phyloP scores from a whole-genome alignment of 2,329 filamentous ascomycete species.

The Aspergillus tamarii region DNA sequence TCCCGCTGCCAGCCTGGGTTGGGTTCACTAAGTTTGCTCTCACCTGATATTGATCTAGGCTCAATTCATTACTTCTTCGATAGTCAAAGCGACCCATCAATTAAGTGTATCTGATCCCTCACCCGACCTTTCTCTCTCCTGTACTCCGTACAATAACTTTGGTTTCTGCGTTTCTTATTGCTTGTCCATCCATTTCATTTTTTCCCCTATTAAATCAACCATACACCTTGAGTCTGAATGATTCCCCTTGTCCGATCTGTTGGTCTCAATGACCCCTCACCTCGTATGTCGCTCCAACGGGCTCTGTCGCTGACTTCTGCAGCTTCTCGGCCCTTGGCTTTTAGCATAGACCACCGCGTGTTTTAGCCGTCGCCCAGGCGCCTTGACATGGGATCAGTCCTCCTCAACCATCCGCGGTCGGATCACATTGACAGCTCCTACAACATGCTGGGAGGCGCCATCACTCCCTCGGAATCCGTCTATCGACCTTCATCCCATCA shows the following conservation, averaged over 20 bases:
- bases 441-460: constrained; percentile 64
- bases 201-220: background rate
- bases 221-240: background rate
- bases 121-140: background rate
- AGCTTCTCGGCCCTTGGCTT: constrained; percentile 14
- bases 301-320: constrained; percentile 19
- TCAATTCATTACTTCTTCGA: background rate
- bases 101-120: background rate
- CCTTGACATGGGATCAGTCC: constrained; percentile 64
- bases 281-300: constrained; percentile 7
- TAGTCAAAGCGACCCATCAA: background rate
- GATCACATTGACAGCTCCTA: constrained; percentile 71
- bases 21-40: constrained; percentile 11
- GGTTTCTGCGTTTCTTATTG: background rate
- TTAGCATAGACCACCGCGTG: constrained; percentile 14
- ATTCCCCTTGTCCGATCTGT: background rate
- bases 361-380: constrained; percentile 11
- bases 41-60: constrained; percentile 6
- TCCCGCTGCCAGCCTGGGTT: constrained; percentile 17
- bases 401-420: constrained; percentile 71
- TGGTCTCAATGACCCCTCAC: constrained; percentile 6
- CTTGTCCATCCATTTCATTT: background rate
- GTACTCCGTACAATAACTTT: background rate
- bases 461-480: constrained; percentile 43
- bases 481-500: constrained; percentile 35